Conservation (phyloP, 805 yeast genomes). For the Spathaspora passalidarum region DNA sequence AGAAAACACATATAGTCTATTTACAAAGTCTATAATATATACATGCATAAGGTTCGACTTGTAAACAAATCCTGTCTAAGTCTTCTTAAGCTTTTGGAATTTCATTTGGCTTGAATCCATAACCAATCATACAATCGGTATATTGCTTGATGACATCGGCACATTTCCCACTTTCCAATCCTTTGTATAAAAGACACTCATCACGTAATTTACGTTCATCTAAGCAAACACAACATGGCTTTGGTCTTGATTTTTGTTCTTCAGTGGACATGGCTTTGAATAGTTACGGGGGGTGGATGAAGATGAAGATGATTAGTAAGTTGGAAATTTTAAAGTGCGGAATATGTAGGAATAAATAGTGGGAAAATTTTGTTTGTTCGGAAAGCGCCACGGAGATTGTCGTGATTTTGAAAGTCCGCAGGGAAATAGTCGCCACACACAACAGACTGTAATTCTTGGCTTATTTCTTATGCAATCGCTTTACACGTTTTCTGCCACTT, state of each 20-base stretch:
- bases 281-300: too few species aligned
- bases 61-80: background rate
- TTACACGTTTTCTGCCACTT: too few species aligned
- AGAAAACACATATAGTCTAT: background rate
- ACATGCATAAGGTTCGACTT: too few species aligned
- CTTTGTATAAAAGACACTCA: constrained; percentile 79
- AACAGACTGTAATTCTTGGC: too few species aligned
- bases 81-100: constrained; percentile 1
- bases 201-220: constrained; percentile 81
- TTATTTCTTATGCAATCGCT: too few species aligned
- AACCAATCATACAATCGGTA: constrained; percentile 89
- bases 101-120: constrained; percentile 52
- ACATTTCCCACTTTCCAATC: constrained; percentile 83
- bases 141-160: constrained; percentile 65
- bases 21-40: background rate
- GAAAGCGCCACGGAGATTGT: too few species aligned
- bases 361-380: too few species aligned
- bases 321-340: too few species aligned
- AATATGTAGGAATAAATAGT: too few species aligned
- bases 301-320: background rate
- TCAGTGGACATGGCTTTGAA: too few species aligned
- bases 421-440: too few species aligned
- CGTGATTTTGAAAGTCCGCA: too few species aligned
- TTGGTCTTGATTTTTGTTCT: constrained; percentile 53
- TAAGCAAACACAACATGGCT: constrained; percentile 95